phyloP scores from a whole-genome alignment of 2,329 filamentous ascomycete species.

The Alternaria panax region DNA sequence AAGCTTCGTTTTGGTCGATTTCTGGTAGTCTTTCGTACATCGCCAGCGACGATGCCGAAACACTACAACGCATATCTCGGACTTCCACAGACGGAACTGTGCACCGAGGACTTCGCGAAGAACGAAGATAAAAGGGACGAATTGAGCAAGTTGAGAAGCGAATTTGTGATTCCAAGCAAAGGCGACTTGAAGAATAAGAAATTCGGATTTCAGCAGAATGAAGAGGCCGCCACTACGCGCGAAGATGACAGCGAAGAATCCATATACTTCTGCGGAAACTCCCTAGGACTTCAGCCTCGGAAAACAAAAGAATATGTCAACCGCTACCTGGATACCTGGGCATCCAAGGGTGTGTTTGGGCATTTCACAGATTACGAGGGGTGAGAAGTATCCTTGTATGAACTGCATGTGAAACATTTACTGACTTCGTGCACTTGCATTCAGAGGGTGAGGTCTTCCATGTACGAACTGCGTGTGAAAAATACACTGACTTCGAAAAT shows the following conservation, averaged over 20 bases:
- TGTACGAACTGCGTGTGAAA: no score
- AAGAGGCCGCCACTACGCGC: constrained; percentile 15
- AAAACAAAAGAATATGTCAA: constrained; percentile 70
- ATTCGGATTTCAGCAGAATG: constrained; percentile 28
- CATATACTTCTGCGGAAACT: constrained; percentile 91
- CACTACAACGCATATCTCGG: constrained; percentile 33
- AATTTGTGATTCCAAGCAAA: constrained; percentile 81
- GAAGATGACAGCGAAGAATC: constrained; percentile 54
- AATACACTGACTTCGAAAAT: no score
- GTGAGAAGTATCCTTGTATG: no score
- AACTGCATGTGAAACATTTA: no score
- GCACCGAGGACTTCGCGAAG: constrained; percentile 42
- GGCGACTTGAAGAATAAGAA: constrained; percentile 71
- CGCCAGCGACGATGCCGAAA: constrained; percentile 32
- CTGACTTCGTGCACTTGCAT: no score
- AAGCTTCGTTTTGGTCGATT: background rate
- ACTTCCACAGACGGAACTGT: constrained; percentile 29
- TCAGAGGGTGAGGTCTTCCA: no score
- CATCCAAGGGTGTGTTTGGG: constrained; percentile 81
- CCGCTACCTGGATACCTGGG: constrained; percentile 82
- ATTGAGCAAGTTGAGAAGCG: constrained; percentile 59
- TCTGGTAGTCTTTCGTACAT: background rate
- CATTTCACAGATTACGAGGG: constrained; percentile 77
- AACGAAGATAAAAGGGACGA: constrained; percentile 49
- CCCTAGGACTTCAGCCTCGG: constrained; percentile 82